Conservation (phyloP, 2,329 filamentous ascomycete species). For the Westerdykella aurantiaca region DNA sequence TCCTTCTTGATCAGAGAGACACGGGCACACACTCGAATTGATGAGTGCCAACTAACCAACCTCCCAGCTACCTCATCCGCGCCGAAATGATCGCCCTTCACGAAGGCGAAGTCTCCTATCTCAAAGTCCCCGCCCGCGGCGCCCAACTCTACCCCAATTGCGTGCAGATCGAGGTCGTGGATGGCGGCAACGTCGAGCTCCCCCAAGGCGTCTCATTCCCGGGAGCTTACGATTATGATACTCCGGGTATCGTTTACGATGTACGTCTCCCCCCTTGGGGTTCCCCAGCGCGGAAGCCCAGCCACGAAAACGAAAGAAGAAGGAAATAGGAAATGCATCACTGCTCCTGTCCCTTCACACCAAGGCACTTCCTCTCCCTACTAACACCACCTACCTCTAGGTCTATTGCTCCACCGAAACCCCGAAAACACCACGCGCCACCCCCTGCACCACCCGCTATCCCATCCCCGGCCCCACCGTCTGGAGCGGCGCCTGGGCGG, state of each 20-base stretch:
- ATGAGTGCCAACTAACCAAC: slow-evolving; percentile 30
- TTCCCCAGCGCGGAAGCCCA: too few species aligned
- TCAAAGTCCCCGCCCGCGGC: slow-evolving; percentile 19
- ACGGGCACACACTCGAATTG: too few species aligned
- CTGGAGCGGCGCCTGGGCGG: slow-evolving; percentile 29
- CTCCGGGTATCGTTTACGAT: slow-evolving; percentile 35
- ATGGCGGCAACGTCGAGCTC: slow-evolving; percentile 23
- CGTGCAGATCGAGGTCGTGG: slow-evolving; percentile 37
- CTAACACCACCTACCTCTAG: slow-evolving; percentile 8
- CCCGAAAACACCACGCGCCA: slow-evolving; percentile 17
- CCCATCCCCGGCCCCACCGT: slow-evolving; percentile 39
- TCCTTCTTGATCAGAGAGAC: too few species aligned
- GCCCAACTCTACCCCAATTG: slow-evolving; percentile 43
- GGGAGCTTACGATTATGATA: slow-evolving; percentile 34
- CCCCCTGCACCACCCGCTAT: slow-evolving; percentile 28
- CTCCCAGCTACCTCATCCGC: slow-evolving; percentile 36
- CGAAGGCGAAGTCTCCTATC: slow-evolving; percentile 30
- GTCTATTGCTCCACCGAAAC: slow-evolving; percentile 35
- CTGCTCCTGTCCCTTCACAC: slow-evolving; percentile 5
- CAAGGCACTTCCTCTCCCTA: slow-evolving; percentile 28
- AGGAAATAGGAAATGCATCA: slow-evolving; percentile 2
- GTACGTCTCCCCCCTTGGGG: slow-evolving; percentile 11
- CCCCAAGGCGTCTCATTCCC: slow-evolving; percentile 43
- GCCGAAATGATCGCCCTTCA: slow-evolving; percentile 43
- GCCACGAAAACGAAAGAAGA: too few species aligned